These are phyloP conservation scores for Exophiala sp. DNA, from an alignment of 2,329 filamentous ascomycete species.

Conservation along the genomic window DNA sequence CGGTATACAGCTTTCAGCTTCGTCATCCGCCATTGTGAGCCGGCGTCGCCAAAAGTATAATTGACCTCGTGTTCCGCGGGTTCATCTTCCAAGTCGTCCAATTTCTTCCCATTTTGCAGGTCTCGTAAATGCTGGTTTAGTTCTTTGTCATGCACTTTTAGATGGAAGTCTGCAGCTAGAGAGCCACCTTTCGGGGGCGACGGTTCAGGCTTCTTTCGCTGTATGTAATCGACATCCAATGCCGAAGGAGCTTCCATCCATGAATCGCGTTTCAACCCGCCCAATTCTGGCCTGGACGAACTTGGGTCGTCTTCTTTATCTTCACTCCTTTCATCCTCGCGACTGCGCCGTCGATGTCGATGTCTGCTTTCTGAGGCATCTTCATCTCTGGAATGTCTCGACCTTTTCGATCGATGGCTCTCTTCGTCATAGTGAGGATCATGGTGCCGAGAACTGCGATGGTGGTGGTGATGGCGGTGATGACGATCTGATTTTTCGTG, in stretches of 20 bases:
- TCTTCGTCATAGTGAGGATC: slow-evolving; percentile 47
- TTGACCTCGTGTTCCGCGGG: slow-evolving; percentile 58
- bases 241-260: slow-evolving; percentile 92
- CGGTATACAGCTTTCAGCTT: slow-evolving; percentile 82
- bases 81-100: slow-evolving; percentile 44
- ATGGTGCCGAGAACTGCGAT: slow-evolving; percentile 37
- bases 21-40: slow-evolving; percentile 93
- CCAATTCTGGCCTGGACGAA: slow-evolving; percentile 30
- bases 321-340: slow-evolving; percentile 29
- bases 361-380: slow-evolving; percentile 32
- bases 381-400: slow-evolving; percentile 38
- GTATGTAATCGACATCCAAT: slow-evolving; percentile 71
- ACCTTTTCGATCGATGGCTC: slow-evolving; percentile 42
- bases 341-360: slow-evolving; percentile 27
- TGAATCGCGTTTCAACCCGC: slow-evolving; percentile 62
- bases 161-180: slow-evolving; percentile 55
- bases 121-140: slow-evolving; percentile 66
- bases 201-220: slow-evolving; percentile 48
- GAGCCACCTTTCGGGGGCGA: slow-evolving; percentile 38
- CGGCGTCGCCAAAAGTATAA: slow-evolving; percentile 83
- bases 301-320: slow-evolving; percentile 29
- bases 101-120: slow-evolving; percentile 49
- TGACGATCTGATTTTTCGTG: slow-evolving; percentile 35
- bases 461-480: slow-evolving; percentile 29
- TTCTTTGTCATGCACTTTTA: slow-evolving; percentile 72